A percentile compares a stretch with the other conserved stretches of the same genome.
These are phyloP conservation scores for Colletotrichum kahawae DNA, from an alignment of 2,329 filamentous ascomycete species.

Conservation along the genomic window DNA sequence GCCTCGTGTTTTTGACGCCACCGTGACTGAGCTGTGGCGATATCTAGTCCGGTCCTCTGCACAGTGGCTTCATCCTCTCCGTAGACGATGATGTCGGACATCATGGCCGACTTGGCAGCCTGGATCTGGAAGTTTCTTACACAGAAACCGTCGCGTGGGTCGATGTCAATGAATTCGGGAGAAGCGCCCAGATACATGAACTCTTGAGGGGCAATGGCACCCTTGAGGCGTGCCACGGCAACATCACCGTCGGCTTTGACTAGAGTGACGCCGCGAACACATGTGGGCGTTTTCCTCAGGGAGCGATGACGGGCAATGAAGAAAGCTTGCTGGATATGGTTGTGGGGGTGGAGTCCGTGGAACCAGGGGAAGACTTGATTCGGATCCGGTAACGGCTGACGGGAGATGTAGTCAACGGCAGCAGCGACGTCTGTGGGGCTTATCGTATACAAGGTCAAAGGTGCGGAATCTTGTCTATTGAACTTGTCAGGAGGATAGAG, in stretches of 20 bases:
- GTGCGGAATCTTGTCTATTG: slow-evolving; percentile 52
- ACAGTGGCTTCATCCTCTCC: slow-evolving; percentile 71
- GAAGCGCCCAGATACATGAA: slow-evolving; percentile 61
- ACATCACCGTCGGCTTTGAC: slow-evolving; percentile 91
- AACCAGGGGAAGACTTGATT: slow-evolving; percentile 95
- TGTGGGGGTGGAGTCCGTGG: slow-evolving; percentile 88
- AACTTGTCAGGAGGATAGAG: slow-evolving; percentile 76
- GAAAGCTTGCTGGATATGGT: slow-evolving; percentile 88
- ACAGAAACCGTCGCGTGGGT: slow-evolving; percentile 90
- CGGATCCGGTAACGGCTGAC: slow-evolving; percentile 83
- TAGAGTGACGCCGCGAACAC: slow-evolving; percentile 80
- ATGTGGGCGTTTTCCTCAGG: slow-evolving; percentile 74
- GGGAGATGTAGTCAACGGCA: slow-evolving; percentile 77
- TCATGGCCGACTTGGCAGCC: slow-evolving; percentile 81
- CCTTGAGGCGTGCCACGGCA: slow-evolving; percentile 77
- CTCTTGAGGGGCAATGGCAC: slow-evolving; percentile 83
- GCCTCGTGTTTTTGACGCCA: slow-evolving; percentile 72
- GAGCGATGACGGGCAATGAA: slow-evolving; percentile 79
- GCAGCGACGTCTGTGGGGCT: slow-evolving; percentile 70
- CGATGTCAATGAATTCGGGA: slow-evolving; percentile 77
- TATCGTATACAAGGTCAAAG: slow-evolving; percentile 74
- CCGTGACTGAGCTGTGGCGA: slow-evolving; percentile 77
- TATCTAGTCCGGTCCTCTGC: slow-evolving; percentile 68
- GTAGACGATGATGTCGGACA: slow-evolving; percentile 94
- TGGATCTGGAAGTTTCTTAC: slow-evolving; percentile 98